Evolutionary conservation across 345 rosid genomes (phyloP).

Genomic region (Trapa bicornis): DNA sequence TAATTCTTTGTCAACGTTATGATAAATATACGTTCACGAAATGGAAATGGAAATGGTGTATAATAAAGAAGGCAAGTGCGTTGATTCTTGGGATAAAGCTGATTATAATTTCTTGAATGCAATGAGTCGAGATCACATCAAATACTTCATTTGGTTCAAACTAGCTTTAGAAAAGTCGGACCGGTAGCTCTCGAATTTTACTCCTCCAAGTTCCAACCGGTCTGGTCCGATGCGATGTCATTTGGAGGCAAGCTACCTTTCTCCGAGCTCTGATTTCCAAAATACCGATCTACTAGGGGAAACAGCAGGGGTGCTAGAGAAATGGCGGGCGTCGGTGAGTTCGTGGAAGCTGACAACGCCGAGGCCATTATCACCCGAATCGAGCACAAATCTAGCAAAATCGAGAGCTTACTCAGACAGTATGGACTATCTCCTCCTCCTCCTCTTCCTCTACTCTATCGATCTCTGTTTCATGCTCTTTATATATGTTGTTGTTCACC

Average conservation of each 20-base stretch:
- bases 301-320: neutral
- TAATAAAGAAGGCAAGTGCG: too few species aligned
- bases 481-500: neutral
- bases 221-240: neutral
- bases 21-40: too few species aligned
- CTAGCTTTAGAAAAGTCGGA: too few species aligned
- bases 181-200: too few species aligned
- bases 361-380: constrained; percentile 83
- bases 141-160: too few species aligned
- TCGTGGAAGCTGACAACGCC: constrained; percentile 74
- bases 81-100: too few species aligned
- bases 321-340: constrained; percentile 43
- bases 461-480: neutral
- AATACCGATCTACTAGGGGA: neutral
- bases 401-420: constrained; percentile 85
- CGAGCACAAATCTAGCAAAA: constrained; percentile 81
- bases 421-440: constrained; percentile 6
- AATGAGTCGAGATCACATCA: too few species aligned
- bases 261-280: neutral
- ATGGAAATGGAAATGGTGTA: too few species aligned
- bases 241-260: neutral
- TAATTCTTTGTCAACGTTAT: too few species aligned
- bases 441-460: constrained; percentile 2
- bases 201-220: too few species aligned
- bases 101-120: too few species aligned